These are phyloP conservation scores for Kodamaea kaohsiungensis DNA, from an alignment of 805 yeast genomes.

Conservation along the genomic window DNA sequence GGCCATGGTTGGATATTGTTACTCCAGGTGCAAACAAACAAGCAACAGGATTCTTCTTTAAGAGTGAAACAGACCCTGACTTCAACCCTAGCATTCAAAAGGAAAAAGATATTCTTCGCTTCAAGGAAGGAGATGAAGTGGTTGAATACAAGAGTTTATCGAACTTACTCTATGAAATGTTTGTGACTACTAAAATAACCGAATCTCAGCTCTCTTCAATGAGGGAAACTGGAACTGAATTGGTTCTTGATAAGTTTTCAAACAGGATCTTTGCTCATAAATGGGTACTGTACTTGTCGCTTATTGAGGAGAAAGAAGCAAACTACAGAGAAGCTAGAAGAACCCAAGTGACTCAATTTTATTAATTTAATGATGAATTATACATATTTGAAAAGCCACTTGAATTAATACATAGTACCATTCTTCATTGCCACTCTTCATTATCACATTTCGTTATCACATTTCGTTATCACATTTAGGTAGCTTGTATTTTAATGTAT, in stretches of 20 bases:
- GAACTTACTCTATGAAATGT: constrained; percentile 48
- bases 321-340: constrained; percentile 24
- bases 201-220: constrained; percentile 39
- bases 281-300: constrained; percentile 46
- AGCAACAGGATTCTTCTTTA: constrained; percentile 80
- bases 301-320: constrained; percentile 24
- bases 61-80: constrained; percentile 72
- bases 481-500: no score
- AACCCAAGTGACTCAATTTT: not conserved
- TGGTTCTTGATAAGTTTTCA: constrained; percentile 57
- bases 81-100: constrained; percentile 22
- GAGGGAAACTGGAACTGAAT: constrained; percentile 46
- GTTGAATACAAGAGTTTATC: constrained; percentile 46
- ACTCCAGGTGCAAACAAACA: constrained; percentile 13
- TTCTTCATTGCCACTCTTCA: no score
- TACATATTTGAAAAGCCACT: no score
- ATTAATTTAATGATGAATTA: not conserved
- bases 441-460: no score
- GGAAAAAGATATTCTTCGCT: constrained; percentile 4
- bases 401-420: no score
- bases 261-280: constrained; percentile 53
- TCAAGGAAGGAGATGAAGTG: constrained; percentile 7
- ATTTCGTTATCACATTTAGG: no score
- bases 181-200: constrained; percentile 31
- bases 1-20: constrained; percentile 90